These are phyloP conservation scores for Boletus mariae DNA, from an alignment of 1,284 basidiomycete species.

Conservation along the genomic window DNA sequence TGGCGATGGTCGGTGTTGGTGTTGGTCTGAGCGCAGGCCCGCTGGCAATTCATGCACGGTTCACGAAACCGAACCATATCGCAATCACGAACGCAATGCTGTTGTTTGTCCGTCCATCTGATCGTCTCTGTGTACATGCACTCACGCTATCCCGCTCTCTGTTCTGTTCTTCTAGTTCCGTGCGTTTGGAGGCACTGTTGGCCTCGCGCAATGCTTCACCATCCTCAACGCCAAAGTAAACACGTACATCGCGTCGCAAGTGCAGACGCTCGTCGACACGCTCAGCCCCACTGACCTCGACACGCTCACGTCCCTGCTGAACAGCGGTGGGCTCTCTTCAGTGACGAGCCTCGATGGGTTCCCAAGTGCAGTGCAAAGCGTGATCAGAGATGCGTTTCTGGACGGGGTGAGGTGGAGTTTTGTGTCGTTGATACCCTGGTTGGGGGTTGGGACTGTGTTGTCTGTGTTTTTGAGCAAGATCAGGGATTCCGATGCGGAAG, in stretches of 20 bases:
- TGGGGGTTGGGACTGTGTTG: slow-evolving; percentile 34
- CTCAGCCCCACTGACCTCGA: slow-evolving; percentile 29
- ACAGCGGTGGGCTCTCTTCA: slow-evolving; percentile 29
- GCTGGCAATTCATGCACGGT: slow-evolving; percentile 42
- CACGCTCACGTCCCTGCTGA: slow-evolving; percentile 21
- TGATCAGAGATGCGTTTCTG: slow-evolving; percentile 40
- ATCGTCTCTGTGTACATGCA: background rate
- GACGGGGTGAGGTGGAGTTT: slow-evolving; percentile 43
- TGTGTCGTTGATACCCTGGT: slow-evolving; percentile 47
- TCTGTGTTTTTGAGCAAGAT: slow-evolving; percentile 41
- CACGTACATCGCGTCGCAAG: slow-evolving; percentile 28
- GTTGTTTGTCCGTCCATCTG: slow-evolving; percentile 40
- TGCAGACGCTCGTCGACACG: slow-evolving; percentile 26
- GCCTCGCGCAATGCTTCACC: slow-evolving; percentile 49
- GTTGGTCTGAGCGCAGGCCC: slow-evolving; percentile 42
- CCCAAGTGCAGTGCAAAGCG: slow-evolving; percentile 32
- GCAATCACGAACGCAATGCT: slow-evolving; percentile 42
- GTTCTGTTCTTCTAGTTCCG: slow-evolving; percentile 35
- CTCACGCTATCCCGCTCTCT: background rate
- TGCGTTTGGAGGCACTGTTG: slow-evolving; percentile 47
- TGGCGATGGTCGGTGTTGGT: slow-evolving; percentile 45
- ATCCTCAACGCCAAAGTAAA: slow-evolving; percentile 44
- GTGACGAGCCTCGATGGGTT: slow-evolving; percentile 37
- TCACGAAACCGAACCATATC: slow-evolving; percentile 39
- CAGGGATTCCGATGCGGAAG: slow-evolving; percentile 12